phyloP scores from a whole-genome alignment of 2,329 filamentous ascomycete species.

The Fusarium incarnatum region DNA sequence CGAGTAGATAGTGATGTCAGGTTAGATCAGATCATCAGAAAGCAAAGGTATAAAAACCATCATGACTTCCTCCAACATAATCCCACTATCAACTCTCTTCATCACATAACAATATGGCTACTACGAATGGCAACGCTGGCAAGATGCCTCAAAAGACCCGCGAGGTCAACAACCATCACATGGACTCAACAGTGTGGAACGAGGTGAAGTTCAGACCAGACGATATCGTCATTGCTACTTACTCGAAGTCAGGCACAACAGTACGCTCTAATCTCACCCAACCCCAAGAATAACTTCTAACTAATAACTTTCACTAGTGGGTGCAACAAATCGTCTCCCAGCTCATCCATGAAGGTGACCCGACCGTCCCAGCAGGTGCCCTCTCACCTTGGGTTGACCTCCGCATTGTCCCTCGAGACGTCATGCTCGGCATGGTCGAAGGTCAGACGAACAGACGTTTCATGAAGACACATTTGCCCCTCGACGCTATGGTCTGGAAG shows the following conservation, averaged over 20 bases:
- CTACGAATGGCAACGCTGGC: background rate
- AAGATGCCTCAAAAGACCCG: slow-evolving; percentile 17
- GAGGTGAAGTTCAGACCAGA: slow-evolving; percentile 11
- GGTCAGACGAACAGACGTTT: slow-evolving; percentile 7
- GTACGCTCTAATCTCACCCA: background rate
- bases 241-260: slow-evolving; percentile 20
- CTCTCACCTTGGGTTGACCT: slow-evolving; percentile 18
- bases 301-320: background rate
- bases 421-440: slow-evolving; percentile 4
- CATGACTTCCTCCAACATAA: too few species aligned
- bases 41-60: background rate
- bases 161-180: slow-evolving; percentile 20
- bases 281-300: rapidly evolving
- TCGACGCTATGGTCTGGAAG: background rate
- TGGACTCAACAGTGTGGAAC: slow-evolving; percentile 23
- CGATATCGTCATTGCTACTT: slow-evolving; percentile 17
- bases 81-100: background rate
- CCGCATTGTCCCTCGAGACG: background rate
- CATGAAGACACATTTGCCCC: slow-evolving; percentile 14
- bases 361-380: background rate
- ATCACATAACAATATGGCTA: background rate
- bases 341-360: slow-evolving; percentile 11
- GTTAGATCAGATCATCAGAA: too few species aligned
- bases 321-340: slow-evolving; percentile 20
- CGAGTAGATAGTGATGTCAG: background rate